phyloP scores from a whole-genome alignment of 495 filamentous ascomycete genomes.

The Echria macrotheca region DNA sequence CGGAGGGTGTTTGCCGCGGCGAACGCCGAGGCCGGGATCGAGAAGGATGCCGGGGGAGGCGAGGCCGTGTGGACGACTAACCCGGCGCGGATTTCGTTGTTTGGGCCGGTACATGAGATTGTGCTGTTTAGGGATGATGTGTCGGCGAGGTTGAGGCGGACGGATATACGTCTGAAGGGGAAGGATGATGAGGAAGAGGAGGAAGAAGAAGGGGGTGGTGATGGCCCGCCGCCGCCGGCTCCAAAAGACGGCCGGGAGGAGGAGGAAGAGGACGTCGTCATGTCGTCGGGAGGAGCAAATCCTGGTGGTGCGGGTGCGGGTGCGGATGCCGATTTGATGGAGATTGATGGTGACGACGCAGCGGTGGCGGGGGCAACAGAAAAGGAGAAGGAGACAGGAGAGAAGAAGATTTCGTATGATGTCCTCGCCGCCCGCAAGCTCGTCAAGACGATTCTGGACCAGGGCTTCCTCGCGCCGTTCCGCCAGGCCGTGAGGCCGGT shows the following conservation, averaged over 20 bases:
- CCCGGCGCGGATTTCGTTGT: slow-evolving; percentile 71
- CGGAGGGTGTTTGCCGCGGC: slow-evolving; percentile 72
- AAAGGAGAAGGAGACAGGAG: slow-evolving; percentile 2
- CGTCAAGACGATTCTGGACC: slow-evolving; percentile 89
- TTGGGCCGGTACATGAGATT: slow-evolving; percentile 81
- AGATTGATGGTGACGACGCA: slow-evolving; percentile 39
- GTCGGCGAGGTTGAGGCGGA: slow-evolving; percentile 66
- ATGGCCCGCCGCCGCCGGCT: too few species aligned
- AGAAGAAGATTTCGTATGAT: slow-evolving; percentile 46
- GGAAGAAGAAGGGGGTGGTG: slow-evolving; percentile 3
- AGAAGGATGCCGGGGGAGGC: slow-evolving; percentile 35
- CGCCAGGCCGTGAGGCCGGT: slow-evolving; percentile 68
- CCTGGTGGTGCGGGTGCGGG: slow-evolving; percentile 15
- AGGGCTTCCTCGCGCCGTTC: slow-evolving; percentile 84
- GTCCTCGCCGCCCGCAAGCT: slow-evolving; percentile 66
- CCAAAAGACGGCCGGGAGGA: too few species aligned
- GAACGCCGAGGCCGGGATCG: slow-evolving; percentile 52
- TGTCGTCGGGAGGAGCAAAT: too few species aligned
- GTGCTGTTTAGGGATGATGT: slow-evolving; percentile 83
- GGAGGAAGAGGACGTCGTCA: slow-evolving; percentile 36
- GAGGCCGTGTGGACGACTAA: slow-evolving; percentile 86
- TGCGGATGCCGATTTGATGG: slow-evolving; percentile 34
- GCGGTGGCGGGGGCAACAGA: too few species aligned
- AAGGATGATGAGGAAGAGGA: slow-evolving; percentile 10
- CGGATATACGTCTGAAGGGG: slow-evolving; percentile 56